Conservation (phyloP, 2,329 filamentous ascomycete species). For the Pseudocercospora fijiensis region DNA sequence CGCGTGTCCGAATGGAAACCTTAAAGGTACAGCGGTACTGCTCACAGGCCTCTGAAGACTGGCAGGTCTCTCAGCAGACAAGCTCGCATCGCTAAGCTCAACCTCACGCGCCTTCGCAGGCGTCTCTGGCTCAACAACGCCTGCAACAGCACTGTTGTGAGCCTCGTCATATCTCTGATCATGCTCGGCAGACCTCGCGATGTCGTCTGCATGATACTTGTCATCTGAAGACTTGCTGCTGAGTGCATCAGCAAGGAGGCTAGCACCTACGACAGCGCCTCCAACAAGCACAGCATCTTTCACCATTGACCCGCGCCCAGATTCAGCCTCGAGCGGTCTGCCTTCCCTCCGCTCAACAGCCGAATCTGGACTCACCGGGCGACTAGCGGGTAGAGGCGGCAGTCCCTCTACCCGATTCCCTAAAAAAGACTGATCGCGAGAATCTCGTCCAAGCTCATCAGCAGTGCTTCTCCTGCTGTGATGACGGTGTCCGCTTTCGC, state of each 20-base stretch:
- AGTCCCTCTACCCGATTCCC: conserved; percentile 61
- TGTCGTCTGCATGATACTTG: conserved; percentile 5
- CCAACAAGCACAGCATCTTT: conserved; percentile 7
- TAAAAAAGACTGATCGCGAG: conserved; percentile 61
- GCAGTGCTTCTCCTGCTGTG: conserved; percentile 28
- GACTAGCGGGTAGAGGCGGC: conserved; percentile 46
- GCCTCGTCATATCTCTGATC: not conserved
- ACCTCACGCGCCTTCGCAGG: not conserved
- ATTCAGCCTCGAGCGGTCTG: conserved; percentile 36
- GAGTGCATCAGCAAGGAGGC: conserved; percentile 13
- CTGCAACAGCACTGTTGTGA: not conserved
- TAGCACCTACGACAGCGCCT: conserved; percentile 15
- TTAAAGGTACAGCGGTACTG: conserved; percentile 39
- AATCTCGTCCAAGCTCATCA: conserved; percentile 25
- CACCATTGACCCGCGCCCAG: conserved; percentile 28
- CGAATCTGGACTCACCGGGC: conserved; percentile 29
- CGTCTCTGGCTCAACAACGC: conserved; percentile 2
- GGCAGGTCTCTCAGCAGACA: conserved; percentile 2
- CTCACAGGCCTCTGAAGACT: conserved; percentile 26
- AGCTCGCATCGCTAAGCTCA: no score
- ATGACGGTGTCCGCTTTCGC: conserved; percentile 25
- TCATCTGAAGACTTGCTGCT: conserved; percentile 7
- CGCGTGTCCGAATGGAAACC: conserved; percentile 37
- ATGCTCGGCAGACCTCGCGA: conserved; percentile 5
- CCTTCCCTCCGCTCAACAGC: conserved; percentile 36